A percentile compares a stretch with the other conserved stretches of the same genome.
phyloP scores from a whole-genome alignment of 1,284 basidiomycete genomes.

The Naganishia liquefaciens region DNA sequence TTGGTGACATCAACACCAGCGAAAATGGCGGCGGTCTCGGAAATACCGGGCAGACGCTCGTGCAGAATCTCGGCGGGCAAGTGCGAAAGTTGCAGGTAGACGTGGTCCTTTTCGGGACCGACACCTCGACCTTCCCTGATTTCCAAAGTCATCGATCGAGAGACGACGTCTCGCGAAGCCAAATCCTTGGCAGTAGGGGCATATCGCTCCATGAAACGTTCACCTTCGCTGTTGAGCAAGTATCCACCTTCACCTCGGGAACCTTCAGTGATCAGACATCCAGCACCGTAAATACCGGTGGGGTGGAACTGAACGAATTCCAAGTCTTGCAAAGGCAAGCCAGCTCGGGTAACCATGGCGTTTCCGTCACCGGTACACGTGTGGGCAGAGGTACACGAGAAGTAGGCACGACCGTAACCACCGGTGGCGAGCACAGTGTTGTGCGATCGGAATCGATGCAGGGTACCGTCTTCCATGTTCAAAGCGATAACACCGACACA shows the following conservation, averaged over 20 bases:
- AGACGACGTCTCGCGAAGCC: slow-evolving; percentile 98
- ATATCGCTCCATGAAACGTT: slow-evolving; percentile 99
- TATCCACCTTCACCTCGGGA: slow-evolving; percentile 99
- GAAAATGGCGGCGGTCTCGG: slow-evolving; percentile 99
- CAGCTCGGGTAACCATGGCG: slow-evolving; percentile 96
- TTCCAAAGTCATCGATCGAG: slow-evolving; percentile 98
- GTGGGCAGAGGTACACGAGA: slow-evolving; percentile 98
- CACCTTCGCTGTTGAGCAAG: slow-evolving; percentile 96
- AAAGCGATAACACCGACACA: slow-evolving; percentile 99
- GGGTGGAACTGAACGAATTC: slow-evolving; percentile 99
- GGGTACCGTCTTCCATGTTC: slow-evolving; percentile 99
- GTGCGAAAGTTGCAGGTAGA: slow-evolving; percentile 96
- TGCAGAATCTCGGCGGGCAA: slow-evolving; percentile 93
- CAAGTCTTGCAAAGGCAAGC: slow-evolving; percentile 92
- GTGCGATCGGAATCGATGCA: slow-evolving; percentile 97
- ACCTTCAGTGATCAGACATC: slow-evolving; percentile 98
- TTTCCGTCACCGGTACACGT: slow-evolving; percentile 99
- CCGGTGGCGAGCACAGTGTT: slow-evolving; percentile 98
- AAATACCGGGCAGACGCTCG: slow-evolving; percentile 98
- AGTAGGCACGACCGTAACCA: slow-evolving; percentile 98
- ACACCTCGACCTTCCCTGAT: slow-evolving; percentile 99
- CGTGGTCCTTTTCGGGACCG: slow-evolving; percentile 97
- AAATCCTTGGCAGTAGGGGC: slow-evolving; percentile 99
- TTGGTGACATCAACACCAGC: slow-evolving; percentile 99
- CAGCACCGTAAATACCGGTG: slow-evolving; percentile 98